These are phyloP conservation scores for Ogataea salicorniae DNA, from an alignment of 805 yeast genomes.

Conservation along the genomic window DNA sequence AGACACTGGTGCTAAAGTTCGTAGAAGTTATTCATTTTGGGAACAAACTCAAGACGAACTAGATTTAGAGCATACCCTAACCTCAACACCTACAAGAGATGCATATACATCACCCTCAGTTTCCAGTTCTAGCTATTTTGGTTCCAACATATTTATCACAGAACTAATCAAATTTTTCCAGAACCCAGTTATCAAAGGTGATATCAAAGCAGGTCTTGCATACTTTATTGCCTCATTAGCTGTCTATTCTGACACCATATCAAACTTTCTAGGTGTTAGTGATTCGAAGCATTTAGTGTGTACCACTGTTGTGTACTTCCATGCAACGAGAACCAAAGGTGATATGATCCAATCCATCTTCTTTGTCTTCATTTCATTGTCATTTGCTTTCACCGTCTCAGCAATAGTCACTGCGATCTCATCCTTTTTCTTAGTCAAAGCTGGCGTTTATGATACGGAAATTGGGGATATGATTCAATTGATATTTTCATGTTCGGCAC, in stretches of 20 bases:
- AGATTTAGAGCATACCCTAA: conserved; percentile 8
- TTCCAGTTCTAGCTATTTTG: no score
- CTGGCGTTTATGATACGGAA: conserved; percentile 39
- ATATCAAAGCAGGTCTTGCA: conserved; percentile 66
- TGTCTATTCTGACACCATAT: conserved; percentile 52
- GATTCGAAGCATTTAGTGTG: conserved; percentile 80
- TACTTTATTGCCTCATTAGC: conserved; percentile 69
- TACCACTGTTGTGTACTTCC: conserved; percentile 80
- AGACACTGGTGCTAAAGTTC: conserved; percentile 36
- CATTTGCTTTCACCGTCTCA: conserved; percentile 50
- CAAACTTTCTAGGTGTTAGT: conserved; percentile 51
- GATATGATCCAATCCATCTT: conserved; percentile 71
- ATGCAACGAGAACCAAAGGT: conserved; percentile 74
- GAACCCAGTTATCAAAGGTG: conserved; percentile 20
- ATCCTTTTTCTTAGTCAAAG: conserved; percentile 26
- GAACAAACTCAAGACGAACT: conserved; percentile 21
- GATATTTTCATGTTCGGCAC: conserved; percentile 44
- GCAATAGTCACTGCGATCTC: conserved; percentile 51
- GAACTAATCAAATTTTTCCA: not conserved
- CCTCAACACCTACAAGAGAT: not conserved
- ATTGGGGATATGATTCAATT: conserved; percentile 51
- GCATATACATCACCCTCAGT: not conserved
- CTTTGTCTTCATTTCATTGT: conserved; percentile 52
- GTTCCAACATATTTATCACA: not conserved
- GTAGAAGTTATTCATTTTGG: conserved; percentile 27